Evolutionary conservation across 1,139 yeast genomes (phyloP).

Genomic region (Protomyces inundatus): DNA sequence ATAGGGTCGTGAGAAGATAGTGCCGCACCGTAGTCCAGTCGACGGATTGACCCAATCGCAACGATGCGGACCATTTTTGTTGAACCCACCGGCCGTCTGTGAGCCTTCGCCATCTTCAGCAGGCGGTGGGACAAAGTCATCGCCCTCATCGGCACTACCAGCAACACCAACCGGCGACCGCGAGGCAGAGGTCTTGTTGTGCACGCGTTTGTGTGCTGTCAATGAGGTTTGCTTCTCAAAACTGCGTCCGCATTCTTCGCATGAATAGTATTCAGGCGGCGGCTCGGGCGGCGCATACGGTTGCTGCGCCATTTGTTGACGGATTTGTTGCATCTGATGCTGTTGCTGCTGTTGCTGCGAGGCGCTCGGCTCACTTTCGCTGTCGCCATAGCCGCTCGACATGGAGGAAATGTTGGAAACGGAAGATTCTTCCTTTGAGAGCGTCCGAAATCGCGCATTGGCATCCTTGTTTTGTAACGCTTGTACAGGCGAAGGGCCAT

Average conservation of each 20-base stretch:
- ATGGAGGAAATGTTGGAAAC: conserved; percentile 5
- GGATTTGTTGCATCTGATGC: neutral
- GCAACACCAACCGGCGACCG: neutral
- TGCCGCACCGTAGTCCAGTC: conserved; percentile 62
- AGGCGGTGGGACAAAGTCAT: neutral
- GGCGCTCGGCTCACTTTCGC: neutral
- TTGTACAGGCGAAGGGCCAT: conserved; percentile 8
- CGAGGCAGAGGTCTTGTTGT: neutral
- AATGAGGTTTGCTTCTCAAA: conserved; percentile 21
- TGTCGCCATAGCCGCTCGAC: neutral
- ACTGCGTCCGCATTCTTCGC: conserved; percentile 29
- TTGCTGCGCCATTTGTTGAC: too few relatives aligned
- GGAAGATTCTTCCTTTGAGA: conserved; percentile 27
- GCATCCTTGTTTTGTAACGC: conserved; percentile 22
- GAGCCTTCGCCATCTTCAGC: neutral
- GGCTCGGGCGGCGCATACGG: neutral
- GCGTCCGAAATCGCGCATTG: conserved; percentile 7
- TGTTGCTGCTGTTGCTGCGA: neutral
- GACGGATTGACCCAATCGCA: conserved; percentile 60
- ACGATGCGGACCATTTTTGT: conserved; percentile 44
- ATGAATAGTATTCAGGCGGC: neutral
- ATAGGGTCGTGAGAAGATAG: conserved; percentile 86
- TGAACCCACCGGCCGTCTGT: neutral
- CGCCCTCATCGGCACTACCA: neutral
- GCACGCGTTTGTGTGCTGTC: conserved; percentile 27